Percentiles rank a stretch among this genome's conserved stretches.
These are phyloP conservation scores for Hymenoscyphus infarciens DNA, from an alignment of 2,329 filamentous ascomycete species.

Conservation along the genomic window DNA sequence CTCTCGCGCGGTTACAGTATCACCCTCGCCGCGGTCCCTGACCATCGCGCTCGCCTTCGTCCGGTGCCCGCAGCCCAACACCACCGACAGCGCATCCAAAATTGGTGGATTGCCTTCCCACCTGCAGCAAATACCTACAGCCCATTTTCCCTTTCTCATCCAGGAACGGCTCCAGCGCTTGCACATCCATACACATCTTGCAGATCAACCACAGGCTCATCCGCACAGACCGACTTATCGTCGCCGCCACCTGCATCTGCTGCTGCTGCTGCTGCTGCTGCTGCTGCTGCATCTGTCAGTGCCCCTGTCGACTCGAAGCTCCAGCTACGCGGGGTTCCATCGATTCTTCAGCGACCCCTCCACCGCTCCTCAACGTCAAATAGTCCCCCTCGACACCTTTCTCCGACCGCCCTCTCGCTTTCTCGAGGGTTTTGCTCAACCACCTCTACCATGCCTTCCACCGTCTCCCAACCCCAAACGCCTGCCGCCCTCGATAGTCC, in stretches of 20 bases:
- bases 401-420: not conserved
- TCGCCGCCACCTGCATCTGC: too few species aligned
- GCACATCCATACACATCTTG: not conserved
- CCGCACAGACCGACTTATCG: not conserved
- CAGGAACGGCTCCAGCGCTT: constrained; percentile 3
- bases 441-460: constrained; percentile 31
- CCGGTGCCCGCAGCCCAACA: not conserved
- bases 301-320: not conserved
- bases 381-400: constrained; percentile 4
- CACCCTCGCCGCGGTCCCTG: not conserved
- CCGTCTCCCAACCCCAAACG: constrained; percentile 34
- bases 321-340: constrained; percentile 11
- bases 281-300: not conserved
- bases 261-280: not conserved
- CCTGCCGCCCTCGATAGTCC: constrained; percentile 29
- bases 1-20: not conserved
- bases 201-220: not conserved
- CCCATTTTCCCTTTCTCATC: not conserved
- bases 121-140: not conserved
- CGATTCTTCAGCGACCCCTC: constrained; percentile 8
- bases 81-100: constrained; percentile 1
- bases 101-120: not conserved
- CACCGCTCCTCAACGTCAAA: constrained; percentile 9
- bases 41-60: not conserved
- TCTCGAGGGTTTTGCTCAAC: constrained; percentile 20